Evolutionary conservation across 257 asterid species (phyloP), one percentile per base, ranked within the genome.

Genomic region (Primulina tabacum): DNA sequence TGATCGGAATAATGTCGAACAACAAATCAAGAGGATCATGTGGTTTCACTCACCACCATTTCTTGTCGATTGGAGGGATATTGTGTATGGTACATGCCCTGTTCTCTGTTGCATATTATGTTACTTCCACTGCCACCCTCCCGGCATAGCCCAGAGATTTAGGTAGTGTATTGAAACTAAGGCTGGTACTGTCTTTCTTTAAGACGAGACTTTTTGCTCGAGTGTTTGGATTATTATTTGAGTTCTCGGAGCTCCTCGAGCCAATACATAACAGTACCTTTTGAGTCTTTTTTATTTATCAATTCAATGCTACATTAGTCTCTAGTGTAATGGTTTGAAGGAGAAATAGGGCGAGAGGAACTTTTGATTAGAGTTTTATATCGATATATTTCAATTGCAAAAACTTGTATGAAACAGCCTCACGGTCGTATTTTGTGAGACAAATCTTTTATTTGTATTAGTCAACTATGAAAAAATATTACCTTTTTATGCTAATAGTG

Each of bases 21-120:
- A 78, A 62, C 35, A 85, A 90, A 73, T 82, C 92, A 61, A 86
- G 90, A 76, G 79, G 90, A 55, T 82, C 95, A 0, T 92, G 98
- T 71, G 98, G 98, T 3, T 80, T 92, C 61, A 60, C 88, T 30
- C 84, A 90, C 80, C 97, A 85, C 64, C 90, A 87, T 69, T 87
- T 88, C 63, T 78, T 92, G 63, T 84, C 95, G 0, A 79, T 75
- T 10, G 98, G 98, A 76, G 98, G 97, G 68, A 81, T 88, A 61
- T 40, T 84, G 67, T 90, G 96, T 80, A 69, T 90, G 67, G 84
- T 86, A 40, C 98, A 92, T 74, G 87, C 88, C 58, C 72, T 86
- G 1, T 79, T 90, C 68, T 73, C 95, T 1, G 90, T 87, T 52
- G 96, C 92, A 0, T 92, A 87, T 67, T 88, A 79, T 77, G 82